Evolutionary conservation across 2,329 filamentous ascomycete genomes (phyloP), one percentile per base, ranked within the genome.

Genomic region (Curvularia verruculosa): DNA sequence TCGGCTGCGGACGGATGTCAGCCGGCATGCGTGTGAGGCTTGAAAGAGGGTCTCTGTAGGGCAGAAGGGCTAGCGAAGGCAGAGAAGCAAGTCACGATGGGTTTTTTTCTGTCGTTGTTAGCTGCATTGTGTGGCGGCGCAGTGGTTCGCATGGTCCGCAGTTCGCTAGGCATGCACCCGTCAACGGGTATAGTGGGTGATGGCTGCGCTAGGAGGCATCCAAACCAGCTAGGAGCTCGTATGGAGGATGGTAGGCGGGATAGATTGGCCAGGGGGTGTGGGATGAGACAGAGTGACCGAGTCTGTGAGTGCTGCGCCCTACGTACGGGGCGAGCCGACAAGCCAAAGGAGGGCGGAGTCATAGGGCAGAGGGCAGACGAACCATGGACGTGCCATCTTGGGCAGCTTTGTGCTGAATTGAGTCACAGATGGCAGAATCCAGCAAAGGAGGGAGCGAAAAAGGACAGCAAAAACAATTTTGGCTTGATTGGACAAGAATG

Each of bases 171-270:
- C 59, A 61, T 49, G 49, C 54, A 65, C 60, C 54, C 62, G 52
- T 59, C 59, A 52, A 57, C 49, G 31, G 56, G 29, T 45, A 60
- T 71, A 63, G 71, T 65, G 64, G 69, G 61, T 57, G 60, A 67
- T 68, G 72, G 65, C 61, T 65, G 68, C 69, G 64, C 66, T 66
- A 67, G 59, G 54, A 60, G 51, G 23, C 39, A 56, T 44, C 7
- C 26, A 39, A 15, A 23, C 5, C 41, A 45, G 49, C 49, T 29
- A 46, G 23, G 23, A 34, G 46, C 29, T 24, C 21, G 40, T 36
- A 18, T 31, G 21, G 9, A 36, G 19, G 28, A 53, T 60, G 63
- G 54, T 47, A 21, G 13, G 21, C 64, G 53, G 23, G 44, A 36
- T 40, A 36, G 37, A 49, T 34, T 48, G 58, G 64, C 52, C 60